Evolutionary conservation across 2,329 filamentous ascomycete species (phyloP), one percentile per base, ranked within the genome.

Genomic region (Monilinia laxa): DNA sequence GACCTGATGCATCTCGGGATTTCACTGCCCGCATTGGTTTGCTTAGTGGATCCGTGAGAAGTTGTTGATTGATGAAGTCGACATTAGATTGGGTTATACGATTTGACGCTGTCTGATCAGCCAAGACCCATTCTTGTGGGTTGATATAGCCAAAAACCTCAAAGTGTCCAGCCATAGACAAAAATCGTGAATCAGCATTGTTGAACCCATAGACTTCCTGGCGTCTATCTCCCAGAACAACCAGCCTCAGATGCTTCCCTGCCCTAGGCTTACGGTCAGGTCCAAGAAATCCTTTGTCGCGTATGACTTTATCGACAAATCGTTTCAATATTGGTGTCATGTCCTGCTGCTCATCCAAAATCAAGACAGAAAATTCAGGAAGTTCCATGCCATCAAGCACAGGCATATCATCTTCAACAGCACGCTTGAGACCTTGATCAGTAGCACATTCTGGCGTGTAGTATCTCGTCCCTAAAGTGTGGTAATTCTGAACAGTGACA

Each of bases 341-440:
- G 16, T 64, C 62, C 20, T 64, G 62, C 40, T 64, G 62, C 28
- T 64, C 62, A 40, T 64, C 62, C 53, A 64, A 31, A 28, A 64
- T 45, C 53, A 64, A 49, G 40, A 64, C 28, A 2, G 62, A 57
- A 35, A 64, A 64, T 10, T 57, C 62, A 20, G 62, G 62, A 57
- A 64, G 62, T 64, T 57, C 14, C 62, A 57, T 57, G 7, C 42
- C 53, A 7, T 49, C 18, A 16, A 64, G 2, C 10, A 64, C 42
- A 49, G n/a, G 16, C 52, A 64, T 49, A 10, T 57, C 52, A 64
- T 57, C 16, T 18, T 64, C 51, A 2, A 64, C 62, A 57, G 28
- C 52, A 47, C 62, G 62, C 52, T 64, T 64, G 40, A 64, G 62
- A 35, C 62, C 62, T 49, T 64, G 62, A 49, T 64, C 62, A 23